A percentile compares a stretch with the other conserved stretches of the same genome.
phyloP scores from a whole-genome alignment of 2,329 filamentous ascomycete species.

The Hortaea sp. region DNA sequence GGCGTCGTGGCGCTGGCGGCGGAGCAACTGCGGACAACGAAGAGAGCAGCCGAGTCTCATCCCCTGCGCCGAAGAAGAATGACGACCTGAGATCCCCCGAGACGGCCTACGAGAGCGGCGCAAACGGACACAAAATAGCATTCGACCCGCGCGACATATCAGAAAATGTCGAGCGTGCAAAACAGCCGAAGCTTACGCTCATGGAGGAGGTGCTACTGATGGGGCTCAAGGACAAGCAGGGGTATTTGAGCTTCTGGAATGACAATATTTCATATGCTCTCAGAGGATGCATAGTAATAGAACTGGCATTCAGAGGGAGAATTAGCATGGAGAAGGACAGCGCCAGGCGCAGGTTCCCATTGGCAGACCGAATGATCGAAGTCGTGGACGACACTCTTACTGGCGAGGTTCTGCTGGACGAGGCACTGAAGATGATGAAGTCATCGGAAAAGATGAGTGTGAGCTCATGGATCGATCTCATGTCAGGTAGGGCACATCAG shows the following conservation, averaged over 20 bases:
- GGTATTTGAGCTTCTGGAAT: conserved; percentile 99
- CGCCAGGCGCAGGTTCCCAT: conserved; percentile 78
- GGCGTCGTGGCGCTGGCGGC: conserved; percentile 54
- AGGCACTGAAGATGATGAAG: conserved; percentile 99
- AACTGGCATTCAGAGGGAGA: conserved; percentile 88
- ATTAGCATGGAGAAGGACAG: conserved; percentile 98
- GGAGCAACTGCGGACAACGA: conserved; percentile 47
- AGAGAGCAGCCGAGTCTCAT: conserved; percentile 55
- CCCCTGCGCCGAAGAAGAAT: conserved; percentile 51
- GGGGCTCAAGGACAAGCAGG: conserved; percentile 97
- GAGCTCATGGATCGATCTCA: conserved; percentile 95
- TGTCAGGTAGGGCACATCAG: conserved; percentile 64
- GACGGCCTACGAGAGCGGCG: conserved; percentile 74
- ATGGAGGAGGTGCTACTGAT: conserved; percentile 97
- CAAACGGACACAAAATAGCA: conserved; percentile 97
- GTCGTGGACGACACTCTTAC: conserved; percentile 95
- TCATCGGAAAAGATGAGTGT: conserved; percentile 99
- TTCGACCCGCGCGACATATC: conserved; percentile 96
- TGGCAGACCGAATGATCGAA: conserved; percentile 90
- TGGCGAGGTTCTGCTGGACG: conserved; percentile 91
- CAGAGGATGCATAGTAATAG: conserved; percentile 94
- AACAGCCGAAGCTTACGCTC: conserved; percentile 94
- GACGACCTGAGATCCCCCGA: conserved; percentile 45
- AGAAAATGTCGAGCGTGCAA: conserved; percentile 90
- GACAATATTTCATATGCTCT: conserved; percentile 99